Evolutionary conservation across 2,329 filamentous ascomycete genomes (phyloP).

Genomic region (Trichoderma simmonsii): DNA sequence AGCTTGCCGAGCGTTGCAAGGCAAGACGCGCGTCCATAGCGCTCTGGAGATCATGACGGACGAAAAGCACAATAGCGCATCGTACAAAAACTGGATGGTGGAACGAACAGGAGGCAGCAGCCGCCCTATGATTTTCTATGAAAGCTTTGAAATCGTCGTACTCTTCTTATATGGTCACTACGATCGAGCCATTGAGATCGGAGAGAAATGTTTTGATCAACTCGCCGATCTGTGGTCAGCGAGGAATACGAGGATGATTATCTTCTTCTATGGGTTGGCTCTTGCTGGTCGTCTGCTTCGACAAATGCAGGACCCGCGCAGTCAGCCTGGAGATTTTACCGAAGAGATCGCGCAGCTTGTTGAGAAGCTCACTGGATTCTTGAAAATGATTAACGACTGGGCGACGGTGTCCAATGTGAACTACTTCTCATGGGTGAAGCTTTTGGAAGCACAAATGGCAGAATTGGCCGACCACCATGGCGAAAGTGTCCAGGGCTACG

Average conservation of each 20-base stretch:
- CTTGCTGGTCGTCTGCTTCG: conserved; percentile 51
- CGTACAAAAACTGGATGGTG: conserved; percentile 59
- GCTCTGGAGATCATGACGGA: conserved; percentile 62
- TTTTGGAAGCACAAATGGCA: conserved; percentile 65
- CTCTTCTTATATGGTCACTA: conserved; percentile 64
- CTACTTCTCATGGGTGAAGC: conserved; percentile 65
- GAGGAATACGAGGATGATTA: conserved; percentile 54
- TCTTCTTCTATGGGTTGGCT: conserved; percentile 60
- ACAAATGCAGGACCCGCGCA: conserved; percentile 47
- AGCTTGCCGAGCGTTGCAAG: conserved; percentile 66
- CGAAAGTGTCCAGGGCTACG: conserved; percentile 60
- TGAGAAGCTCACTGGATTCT: conserved; percentile 51
- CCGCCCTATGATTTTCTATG: conserved; percentile 64
- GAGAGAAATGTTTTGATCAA: conserved; percentile 47
- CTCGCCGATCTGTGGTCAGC: conserved; percentile 56
- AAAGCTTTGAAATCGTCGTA: conserved; percentile 61
- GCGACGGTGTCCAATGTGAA: conserved; percentile 64
- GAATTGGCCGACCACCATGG: conserved; percentile 60
- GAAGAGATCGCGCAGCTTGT: conserved; percentile 48
- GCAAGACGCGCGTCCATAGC: conserved; percentile 59
- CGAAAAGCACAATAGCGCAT: conserved; percentile 57
- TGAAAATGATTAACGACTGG: conserved; percentile 62
- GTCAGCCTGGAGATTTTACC: conserved; percentile 41
- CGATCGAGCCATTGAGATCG: conserved; percentile 55
- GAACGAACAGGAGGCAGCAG: conserved; percentile 56